Base-by-base conservation (phyloP, 495 filamentous ascomycete genomes). In the Aspergillus cavernicola region DNA sequence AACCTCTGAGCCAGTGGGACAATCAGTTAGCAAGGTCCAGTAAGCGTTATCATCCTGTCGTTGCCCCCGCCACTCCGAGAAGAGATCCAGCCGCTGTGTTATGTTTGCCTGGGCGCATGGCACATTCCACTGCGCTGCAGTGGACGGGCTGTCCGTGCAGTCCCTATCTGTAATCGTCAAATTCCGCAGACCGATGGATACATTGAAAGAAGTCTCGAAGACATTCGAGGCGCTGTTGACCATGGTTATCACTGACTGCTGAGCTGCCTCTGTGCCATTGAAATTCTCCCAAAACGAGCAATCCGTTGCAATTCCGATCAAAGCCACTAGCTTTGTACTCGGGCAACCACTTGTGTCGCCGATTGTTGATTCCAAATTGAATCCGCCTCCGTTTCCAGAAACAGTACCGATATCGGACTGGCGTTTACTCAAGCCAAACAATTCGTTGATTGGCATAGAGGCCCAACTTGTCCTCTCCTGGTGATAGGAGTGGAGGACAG, bases 231-330 rank as follows among this genome's bases (percentile, higher is more conserved):
- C 93, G 15, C 83, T 76, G 72, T 96, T 96, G 56, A 98, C 85
- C 61, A 88, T 78, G 40, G 74, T 80, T 66, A 98, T 92, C 43
- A 98, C 74, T 66, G 92, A 95, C 28, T 77, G 44, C 40, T 80
- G 75, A 2, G 85, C 81, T 4, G 76, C 68, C 15, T 83, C 78
- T 16, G 80, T 76, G 12, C 74, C 77, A 26, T 78, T 75, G 63
- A 97, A 95, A 15, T 76, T 72, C 1, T 71, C 71, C 47, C 84
- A 89, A 63, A 96, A 97, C 7, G 80, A 84, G 74, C 93, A 98
- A 66, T 98, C 93, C 0, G 90, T 93, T 6, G 91, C 91, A 16
- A 98, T 85, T 11, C 93, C 93, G 19, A 98, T 84, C 53, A 97
- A 70, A 6, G 95, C 93, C 28, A 98, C 89, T 68, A 88, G 90